Evolutionary conservation across 345 rosid species (phyloP).

Genomic region (Clausena lansium): DNA sequence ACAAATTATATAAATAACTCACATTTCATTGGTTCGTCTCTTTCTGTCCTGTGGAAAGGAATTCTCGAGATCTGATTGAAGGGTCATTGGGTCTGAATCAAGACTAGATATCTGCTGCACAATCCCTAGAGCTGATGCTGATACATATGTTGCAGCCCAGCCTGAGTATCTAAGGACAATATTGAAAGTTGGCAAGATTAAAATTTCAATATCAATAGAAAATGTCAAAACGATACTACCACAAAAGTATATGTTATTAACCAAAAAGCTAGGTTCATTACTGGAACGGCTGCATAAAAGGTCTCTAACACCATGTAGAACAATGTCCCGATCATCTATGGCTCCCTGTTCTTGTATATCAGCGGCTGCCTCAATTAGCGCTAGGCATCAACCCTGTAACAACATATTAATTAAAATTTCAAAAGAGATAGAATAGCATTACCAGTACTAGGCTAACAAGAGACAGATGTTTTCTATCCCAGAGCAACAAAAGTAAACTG

Average conservation of each 20-base stretch:
- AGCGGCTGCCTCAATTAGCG: conserved; percentile 89
- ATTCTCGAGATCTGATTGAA: conserved; percentile 86
- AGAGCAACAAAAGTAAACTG: neutral
- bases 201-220: conserved; percentile 1
- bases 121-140: conserved; percentile 93
- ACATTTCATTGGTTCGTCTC: too few species aligned
- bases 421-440: neutral
- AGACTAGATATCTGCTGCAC: conserved; percentile 83
- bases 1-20: conserved; percentile 32
- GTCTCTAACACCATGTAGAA: conserved; percentile 93
- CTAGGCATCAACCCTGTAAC: conserved; percentile 63
- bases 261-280: conserved; percentile 24
- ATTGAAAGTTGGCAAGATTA: conserved; percentile 4
- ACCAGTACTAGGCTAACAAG: neutral
- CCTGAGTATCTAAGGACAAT: conserved; percentile 59
- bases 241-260: neutral
- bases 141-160: conserved; percentile 73
- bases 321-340: conserved; percentile 87
- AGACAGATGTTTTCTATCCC: neutral
- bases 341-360: conserved; percentile 97
- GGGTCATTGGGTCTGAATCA: conserved; percentile 66
- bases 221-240: neutral
- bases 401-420: neutral
- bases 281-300: conserved; percentile 88
- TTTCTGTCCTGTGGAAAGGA: conserved; percentile 90